Conservation (phyloP, 2,329 filamentous ascomycete genomes). For the Waltergamsia citrina region DNA sequence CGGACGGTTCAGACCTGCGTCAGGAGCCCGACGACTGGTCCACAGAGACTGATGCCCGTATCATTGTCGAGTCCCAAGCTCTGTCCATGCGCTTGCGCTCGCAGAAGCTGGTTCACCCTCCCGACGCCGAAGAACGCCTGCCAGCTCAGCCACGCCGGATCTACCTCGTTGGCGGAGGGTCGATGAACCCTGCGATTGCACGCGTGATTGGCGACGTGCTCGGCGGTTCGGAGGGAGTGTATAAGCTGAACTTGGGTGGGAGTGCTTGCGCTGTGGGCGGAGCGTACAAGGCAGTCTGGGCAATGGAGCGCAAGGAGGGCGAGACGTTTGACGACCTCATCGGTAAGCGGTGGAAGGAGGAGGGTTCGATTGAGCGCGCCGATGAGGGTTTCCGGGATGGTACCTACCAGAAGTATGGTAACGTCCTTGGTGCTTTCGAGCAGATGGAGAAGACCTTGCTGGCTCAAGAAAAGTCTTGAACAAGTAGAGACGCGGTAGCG, state of each 20-base stretch:
- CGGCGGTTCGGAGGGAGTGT: slow-evolving; percentile 82
- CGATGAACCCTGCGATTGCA: slow-evolving; percentile 81
- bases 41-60: slow-evolving; percentile 65
- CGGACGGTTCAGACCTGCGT: slow-evolving; percentile 42
- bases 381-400: slow-evolving; percentile 70
- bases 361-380: slow-evolving; percentile 72
- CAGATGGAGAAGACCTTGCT: slow-evolving; percentile 63
- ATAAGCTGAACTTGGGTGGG: slow-evolving; percentile 85
- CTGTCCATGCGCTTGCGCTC: slow-evolving; percentile 84
- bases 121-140: slow-evolving; percentile 34
- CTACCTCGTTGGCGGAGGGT: slow-evolving; percentile 91
- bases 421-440: slow-evolving; percentile 67
- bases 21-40: slow-evolving; percentile 29
- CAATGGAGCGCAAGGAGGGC: slow-evolving; percentile 54
- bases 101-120: slow-evolving; percentile 57
- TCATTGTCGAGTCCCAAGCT: slow-evolving; percentile 91
- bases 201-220: slow-evolving; percentile 79
- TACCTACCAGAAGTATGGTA: slow-evolving; percentile 69
- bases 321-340: slow-evolving; percentile 88
- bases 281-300: slow-evolving; percentile 96
- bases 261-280: slow-evolving; percentile 92
- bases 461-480: slow-evolving; percentile 15
- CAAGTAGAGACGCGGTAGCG: not conserved
- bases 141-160: slow-evolving; percentile 81
- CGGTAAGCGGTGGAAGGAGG: slow-evolving; percentile 75